phyloP scores from a whole-genome alignment of 2,329 filamentous ascomycete genomes.

The Diaporthe longicolla region DNA sequence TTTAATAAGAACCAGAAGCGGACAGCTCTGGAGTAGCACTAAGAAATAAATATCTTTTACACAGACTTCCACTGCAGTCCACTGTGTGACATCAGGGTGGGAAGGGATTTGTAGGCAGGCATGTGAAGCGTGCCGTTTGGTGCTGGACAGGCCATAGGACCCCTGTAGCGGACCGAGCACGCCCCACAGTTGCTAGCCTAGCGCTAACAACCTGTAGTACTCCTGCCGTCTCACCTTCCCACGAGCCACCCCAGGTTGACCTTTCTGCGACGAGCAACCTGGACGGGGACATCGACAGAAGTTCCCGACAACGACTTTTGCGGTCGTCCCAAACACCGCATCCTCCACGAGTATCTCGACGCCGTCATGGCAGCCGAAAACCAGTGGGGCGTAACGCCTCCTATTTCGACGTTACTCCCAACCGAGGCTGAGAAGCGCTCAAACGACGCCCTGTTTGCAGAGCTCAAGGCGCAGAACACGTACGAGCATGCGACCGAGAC shows the following conservation, averaged over 20 bases:
- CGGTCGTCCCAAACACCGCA: constrained; percentile 8
- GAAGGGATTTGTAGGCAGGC: neutral
- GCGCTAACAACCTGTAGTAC: constrained; percentile 25
- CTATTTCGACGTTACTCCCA: constrained; percentile 84
- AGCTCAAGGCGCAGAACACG: constrained; percentile 90
- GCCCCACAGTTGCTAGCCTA: neutral
- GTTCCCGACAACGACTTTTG: constrained; percentile 19
- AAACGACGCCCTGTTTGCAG: constrained; percentile 84
- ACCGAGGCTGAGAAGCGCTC: constrained; percentile 82
- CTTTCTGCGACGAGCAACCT: constrained; percentile 3
- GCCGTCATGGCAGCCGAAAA: constrained; percentile 49
- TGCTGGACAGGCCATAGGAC: neutral
- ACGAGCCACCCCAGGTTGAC: neutral
- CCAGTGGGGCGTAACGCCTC: constrained; percentile 79
- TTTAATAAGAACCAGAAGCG: constrained; percentile 26
- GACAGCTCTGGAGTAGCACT: neutral
- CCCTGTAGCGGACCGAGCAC: neutral
- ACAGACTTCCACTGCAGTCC: neutral
- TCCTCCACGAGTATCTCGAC: constrained; percentile 29
- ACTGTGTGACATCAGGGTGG: neutral
- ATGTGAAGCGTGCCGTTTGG: neutral
- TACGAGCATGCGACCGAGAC: constrained; percentile 90
- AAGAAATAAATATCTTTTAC: neutral
- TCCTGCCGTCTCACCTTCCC: constrained; percentile 24
- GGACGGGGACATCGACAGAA: constrained; percentile 10